These are phyloP conservation scores for Pulicaria dysenterica DNA, from an alignment of 129 eudicot genomes.

Conservation along the genomic window DNA sequence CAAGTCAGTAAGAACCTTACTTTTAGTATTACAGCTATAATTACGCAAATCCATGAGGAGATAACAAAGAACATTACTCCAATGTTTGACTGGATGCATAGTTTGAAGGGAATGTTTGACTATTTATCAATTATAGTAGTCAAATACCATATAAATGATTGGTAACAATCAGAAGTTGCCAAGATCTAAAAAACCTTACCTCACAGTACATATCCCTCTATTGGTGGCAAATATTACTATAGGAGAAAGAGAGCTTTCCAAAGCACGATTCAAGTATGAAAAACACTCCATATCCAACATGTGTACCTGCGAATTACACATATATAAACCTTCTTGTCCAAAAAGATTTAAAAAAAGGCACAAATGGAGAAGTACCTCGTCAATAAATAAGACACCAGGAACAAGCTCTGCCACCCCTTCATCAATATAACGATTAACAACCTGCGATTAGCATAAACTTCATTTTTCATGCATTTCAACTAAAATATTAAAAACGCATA, in stretches of 20 bases:
- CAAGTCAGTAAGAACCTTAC: neutral
- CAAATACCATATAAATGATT: neutral
- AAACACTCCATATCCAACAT: slow-evolving; percentile 99
- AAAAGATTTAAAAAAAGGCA: neutral
- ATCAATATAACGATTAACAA: slow-evolving; percentile 92
- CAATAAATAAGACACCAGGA: slow-evolving; percentile 95
- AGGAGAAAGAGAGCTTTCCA: slow-evolving; percentile 92
- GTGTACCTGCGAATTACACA: slow-evolving; percentile 61
- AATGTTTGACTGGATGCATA: neutral
- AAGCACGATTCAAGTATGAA: slow-evolving; percentile 94
- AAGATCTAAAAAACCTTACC: slow-evolving; percentile 44
- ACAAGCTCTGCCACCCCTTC: slow-evolving; percentile 99
- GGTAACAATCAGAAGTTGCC: neutral
- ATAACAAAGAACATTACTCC: slow-evolving; percentile 3
- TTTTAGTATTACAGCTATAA: neutral
- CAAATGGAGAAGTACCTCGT: slow-evolving; percentile 55
- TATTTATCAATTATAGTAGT: neutral
- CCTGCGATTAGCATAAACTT: slow-evolving; percentile 47
- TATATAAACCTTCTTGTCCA: neutral
- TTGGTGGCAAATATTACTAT: slow-evolving; percentile 97
- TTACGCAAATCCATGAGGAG: neutral
- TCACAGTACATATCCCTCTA: slow-evolving; percentile 93
- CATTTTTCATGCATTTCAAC: slow-evolving; percentile 8
- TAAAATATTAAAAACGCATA: neutral
- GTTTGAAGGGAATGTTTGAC: slow-evolving; percentile 3